These are phyloP conservation scores for Fusarium floridanum DNA, from an alignment of 2,329 filamentous ascomycete genomes.

Conservation along the genomic window DNA sequence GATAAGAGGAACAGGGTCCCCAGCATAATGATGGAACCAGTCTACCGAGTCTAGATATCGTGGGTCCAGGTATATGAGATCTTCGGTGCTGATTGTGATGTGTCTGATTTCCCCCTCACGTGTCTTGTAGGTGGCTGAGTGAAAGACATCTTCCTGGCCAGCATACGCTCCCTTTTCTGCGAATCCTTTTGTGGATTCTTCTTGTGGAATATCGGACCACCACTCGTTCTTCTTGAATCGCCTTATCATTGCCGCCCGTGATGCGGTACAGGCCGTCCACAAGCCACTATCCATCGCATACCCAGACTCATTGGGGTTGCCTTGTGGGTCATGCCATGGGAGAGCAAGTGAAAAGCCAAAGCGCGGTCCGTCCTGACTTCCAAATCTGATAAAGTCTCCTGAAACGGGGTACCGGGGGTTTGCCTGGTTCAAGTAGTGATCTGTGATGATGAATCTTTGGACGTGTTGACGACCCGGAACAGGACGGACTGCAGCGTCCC, in stretches of 20 bases:
- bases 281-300: conserved; percentile 28
- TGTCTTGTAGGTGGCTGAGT: conserved; percentile 23
- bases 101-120: background rate
- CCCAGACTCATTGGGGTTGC: conserved; percentile 24
- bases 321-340: conserved; percentile 7
- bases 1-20: conserved; percentile 9
- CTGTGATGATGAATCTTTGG: conserved; percentile 26
- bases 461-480: conserved; percentile 12
- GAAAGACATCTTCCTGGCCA: background rate
- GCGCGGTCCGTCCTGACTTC: background rate
- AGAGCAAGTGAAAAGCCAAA: conserved; percentile 8
- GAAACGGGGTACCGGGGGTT: background rate
- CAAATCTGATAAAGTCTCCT: background rate
- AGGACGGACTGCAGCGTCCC: conserved; percentile 31
- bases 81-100: conserved; percentile 18
- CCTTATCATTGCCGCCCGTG: conserved; percentile 20
- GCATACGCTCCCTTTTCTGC: background rate
- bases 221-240: conserved; percentile 28
- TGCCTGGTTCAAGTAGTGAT: conserved; percentile 3
- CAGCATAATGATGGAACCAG: background rate
- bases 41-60: background rate
- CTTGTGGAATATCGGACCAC: conserved; percentile 21
- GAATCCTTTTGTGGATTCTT: background rate
- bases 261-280: conserved; percentile 18
- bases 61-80: conserved; percentile 22